Evolutionary conservation across 1,284 basidiomycete species (phyloP).

Genomic region (Vanrija sp.): DNA sequence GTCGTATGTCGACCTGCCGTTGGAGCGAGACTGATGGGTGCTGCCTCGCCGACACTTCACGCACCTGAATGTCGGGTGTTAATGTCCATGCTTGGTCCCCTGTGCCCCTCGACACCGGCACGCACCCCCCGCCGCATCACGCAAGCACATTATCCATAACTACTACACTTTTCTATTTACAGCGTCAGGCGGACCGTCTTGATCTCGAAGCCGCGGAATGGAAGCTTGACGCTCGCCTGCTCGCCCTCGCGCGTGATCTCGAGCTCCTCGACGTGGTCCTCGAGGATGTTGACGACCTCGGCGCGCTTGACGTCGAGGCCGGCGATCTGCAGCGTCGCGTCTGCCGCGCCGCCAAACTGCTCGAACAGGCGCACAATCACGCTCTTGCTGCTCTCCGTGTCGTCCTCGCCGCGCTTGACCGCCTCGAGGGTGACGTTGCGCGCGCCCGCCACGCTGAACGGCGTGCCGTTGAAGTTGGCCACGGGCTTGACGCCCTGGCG

Average conservation of each 20-base stretch:
- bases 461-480: neutral
- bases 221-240: conserved; percentile 39
- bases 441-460: conserved; percentile 47
- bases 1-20: too few species aligned
- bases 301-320: conserved; percentile 58
- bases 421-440: conserved; percentile 82
- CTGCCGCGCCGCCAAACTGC: conserved; percentile 74
- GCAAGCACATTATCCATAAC: too few species aligned
- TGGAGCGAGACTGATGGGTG: too few species aligned
- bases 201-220: conserved; percentile 74
- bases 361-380: conserved; percentile 81
- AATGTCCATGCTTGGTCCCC: too few species aligned
- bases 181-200: conserved; percentile 53
- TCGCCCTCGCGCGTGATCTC: conserved; percentile 15
- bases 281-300: conserved; percentile 68
- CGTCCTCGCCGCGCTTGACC: conserved; percentile 81
- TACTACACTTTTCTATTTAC: neutral
- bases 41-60: too few species aligned
- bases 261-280: conserved; percentile 61
- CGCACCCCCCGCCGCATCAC: too few species aligned
- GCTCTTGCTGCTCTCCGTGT: conserved; percentile 54
- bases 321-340: conserved; percentile 53
- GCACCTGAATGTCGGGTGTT: too few species aligned
- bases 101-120: too few species aligned
- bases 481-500: neutral